Base-by-base conservation (phyloP, 495 filamentous ascomycete genomes). In the Zalerion maritima region DNA sequence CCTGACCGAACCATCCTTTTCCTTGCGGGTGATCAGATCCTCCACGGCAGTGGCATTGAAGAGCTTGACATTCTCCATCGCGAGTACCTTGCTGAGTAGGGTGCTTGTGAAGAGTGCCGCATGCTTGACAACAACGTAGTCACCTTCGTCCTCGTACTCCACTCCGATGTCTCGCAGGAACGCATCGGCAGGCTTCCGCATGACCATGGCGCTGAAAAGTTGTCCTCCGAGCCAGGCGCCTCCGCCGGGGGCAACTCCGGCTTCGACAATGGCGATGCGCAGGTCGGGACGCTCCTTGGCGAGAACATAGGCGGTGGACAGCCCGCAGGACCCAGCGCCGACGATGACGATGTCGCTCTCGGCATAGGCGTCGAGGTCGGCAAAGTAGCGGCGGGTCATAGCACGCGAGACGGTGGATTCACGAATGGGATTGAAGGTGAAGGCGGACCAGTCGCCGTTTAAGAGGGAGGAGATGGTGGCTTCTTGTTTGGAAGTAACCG, bases 1-100 rank as follows among this genome's bases (percentile, higher is more conserved):
- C 28, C 75, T 71, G 23, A 85, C 47, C 3, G 49, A 54, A 18
- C 65, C 64, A 6, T 55, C 40, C 6, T 51, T 43, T 24, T 51
- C 48, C 28, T 47, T 41, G 18, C 81, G 77, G 14, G 84, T 91
- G 54, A 91, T 85, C 42, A 93, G 60, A 52, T 93, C 84, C 56
- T 93, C 84, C 21, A 93, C 84, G 14, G 74, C 61, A 22, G 84
- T 93, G 24, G 84, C 84, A 46, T 93, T 93, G 71, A 93, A 93
- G 40, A 93, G 71, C 69, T 93, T 93, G 52, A 93, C 69, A 55
- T 93, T 93, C 32, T 79, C 78, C 64, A 84, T 81, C 14, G 62
- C 40, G 21, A 93, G 61, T 10, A 93, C 84, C 52, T 74, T 75
- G 32, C 74, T 75, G 42, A 93, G 52, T 31, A 93, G 63, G 11